phyloP scores from a whole-genome alignment of 345 rosid species.

The Euphorbia lathyris region DNA sequence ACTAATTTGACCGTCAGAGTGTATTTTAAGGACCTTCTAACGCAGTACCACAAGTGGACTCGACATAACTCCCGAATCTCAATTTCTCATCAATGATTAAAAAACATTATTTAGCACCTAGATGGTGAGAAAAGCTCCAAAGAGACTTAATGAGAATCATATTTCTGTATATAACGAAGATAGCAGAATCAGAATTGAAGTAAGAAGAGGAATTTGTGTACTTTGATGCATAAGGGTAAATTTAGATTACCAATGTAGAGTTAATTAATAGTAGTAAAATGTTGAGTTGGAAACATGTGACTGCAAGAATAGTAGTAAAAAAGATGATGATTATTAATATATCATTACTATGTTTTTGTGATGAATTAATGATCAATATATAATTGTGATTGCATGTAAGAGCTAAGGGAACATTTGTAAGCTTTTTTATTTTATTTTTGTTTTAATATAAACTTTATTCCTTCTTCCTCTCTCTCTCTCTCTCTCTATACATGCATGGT shows the following conservation, averaged over 20 bases:
- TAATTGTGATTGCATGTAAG: conserved; percentile 34
- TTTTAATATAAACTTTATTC: conserved; percentile 37
- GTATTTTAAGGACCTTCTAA: no score
- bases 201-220: conserved; percentile 11
- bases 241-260: background rate
- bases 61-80: no score
- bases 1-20: no score
- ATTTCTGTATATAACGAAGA: background rate
- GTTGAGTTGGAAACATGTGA: conserved; percentile 47
- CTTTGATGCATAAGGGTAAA: conserved; percentile 23
- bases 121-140: conserved; percentile 18
- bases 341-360: conserved; percentile 54
- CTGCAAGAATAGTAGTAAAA: conserved; percentile 40
- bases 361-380: conserved; percentile 50
- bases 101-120: no score
- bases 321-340: conserved; percentile 51
- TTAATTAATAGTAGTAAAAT: background rate
- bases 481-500: no score
- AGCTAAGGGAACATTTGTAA: conserved; percentile 34
- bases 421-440: conserved; percentile 13
- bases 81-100: no score
- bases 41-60: no score
- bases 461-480: conserved; percentile 25
- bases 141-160: conserved; percentile 17
- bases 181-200: conserved; percentile 14